Conservation (phyloP, 768 basidiomycete genomes). For the Suillus brevipes region DNA sequence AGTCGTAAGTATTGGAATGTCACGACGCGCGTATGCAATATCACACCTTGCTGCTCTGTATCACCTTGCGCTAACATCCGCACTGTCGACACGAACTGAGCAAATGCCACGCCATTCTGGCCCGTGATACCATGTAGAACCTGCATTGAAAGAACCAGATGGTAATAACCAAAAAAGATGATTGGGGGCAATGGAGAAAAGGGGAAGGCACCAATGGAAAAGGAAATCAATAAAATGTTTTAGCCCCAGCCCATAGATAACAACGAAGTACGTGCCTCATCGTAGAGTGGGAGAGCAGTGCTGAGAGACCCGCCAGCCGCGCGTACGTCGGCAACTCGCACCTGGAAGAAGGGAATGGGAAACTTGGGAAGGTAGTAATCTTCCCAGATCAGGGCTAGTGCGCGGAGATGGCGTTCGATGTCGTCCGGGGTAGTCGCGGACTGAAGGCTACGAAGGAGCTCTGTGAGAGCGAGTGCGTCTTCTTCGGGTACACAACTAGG, state of each 20-base stretch:
- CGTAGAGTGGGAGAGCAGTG: slow-evolving; percentile 30
- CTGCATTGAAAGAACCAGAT: slow-evolving; percentile 11
- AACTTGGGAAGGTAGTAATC: slow-evolving; percentile 33
- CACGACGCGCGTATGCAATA: not conserved
- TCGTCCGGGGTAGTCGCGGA: slow-evolving; percentile 15
- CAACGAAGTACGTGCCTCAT: slow-evolving; percentile 24
- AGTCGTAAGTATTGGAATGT: not conserved
- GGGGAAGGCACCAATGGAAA: slow-evolving; percentile 1
- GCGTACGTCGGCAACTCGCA: slow-evolving; percentile 33
- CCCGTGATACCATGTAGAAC: slow-evolving; percentile 25
- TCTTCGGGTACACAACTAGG: slow-evolving; percentile 23
- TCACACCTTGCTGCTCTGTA: slow-evolving; percentile 29
- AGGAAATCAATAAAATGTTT: not conserved
- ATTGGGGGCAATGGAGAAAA: not conserved
- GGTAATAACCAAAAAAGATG: not conserved
- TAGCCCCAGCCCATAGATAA: slow-evolving; percentile 1
- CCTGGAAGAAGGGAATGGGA: slow-evolving; percentile 32
- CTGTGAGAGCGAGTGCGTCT: slow-evolving; percentile 23
- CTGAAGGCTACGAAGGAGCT: slow-evolving; percentile 18
- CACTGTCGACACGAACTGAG: slow-evolving; percentile 26
- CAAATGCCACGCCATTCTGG: slow-evolving; percentile 21
- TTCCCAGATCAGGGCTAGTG: slow-evolving; percentile 31
- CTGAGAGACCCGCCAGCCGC: slow-evolving; percentile 32
- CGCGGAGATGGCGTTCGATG: slow-evolving; percentile 24
- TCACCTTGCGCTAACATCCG: slow-evolving; percentile 27